A percentile compares a stretch with the other conserved stretches of the same genome.
These are phyloP conservation scores for Fusarium sp. DNA, from an alignment of 2,329 filamentous ascomycete species.

Conservation along the genomic window DNA sequence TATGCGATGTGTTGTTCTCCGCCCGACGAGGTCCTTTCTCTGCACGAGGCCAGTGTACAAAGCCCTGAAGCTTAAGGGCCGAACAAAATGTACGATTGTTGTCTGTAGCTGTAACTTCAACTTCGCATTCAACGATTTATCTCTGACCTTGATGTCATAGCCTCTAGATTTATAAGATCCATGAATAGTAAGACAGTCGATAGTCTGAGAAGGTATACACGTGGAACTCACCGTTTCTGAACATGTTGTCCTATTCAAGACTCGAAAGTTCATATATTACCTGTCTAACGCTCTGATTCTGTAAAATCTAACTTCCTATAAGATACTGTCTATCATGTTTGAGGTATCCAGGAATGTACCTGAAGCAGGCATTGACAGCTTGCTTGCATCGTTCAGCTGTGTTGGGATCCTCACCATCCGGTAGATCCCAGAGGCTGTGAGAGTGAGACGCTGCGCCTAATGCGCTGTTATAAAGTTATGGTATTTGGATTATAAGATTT, in stretches of 20 bases:
- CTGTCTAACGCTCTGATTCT: background rate
- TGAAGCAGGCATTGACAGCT: background rate
- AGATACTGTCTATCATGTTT: rapidly evolving
- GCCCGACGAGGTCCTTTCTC: rapidly evolving
- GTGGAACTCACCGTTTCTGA: rapidly evolving
- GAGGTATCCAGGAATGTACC: no score
- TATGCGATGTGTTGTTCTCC: no score
- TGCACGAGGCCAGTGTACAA: rapidly evolving
- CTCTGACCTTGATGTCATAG: no score
- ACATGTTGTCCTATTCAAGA: background rate
- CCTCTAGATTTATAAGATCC: rapidly evolving
- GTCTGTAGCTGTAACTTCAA: rapidly evolving
- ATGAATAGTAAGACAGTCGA: rapidly evolving
- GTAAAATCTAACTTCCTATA: rapidly evolving
- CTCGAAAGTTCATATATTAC: rapidly evolving
- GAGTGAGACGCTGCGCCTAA: no score
- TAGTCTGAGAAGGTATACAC: no score
- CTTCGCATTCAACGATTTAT: background rate
- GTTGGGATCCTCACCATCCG: no score
- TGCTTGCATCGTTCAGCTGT: background rate
- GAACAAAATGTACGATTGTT: background rate
- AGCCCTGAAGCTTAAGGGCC: rapidly evolving
- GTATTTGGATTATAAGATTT: rapidly evolving
- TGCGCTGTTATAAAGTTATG: rapidly evolving
- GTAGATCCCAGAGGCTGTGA: background rate